These are phyloP conservation scores for Emmonsiellopsis sp. DNA, from an alignment of 2,329 filamentous ascomycete species.

Conservation along the genomic window DNA sequence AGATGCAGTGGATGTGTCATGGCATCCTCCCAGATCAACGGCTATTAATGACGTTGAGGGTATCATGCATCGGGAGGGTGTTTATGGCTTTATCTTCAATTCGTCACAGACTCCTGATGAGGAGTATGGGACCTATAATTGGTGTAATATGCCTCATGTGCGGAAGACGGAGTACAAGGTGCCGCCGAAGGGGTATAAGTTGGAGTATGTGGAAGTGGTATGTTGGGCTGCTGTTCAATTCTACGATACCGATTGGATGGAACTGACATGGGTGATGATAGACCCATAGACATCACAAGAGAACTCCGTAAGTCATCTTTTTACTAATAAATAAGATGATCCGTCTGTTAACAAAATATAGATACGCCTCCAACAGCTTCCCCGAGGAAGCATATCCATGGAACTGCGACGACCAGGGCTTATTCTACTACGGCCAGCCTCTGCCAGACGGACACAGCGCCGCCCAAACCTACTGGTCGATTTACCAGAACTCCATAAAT, in stretches of 20 bases:
- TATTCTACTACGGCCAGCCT: conserved; percentile 61
- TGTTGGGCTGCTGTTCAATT: too few relatives aligned
- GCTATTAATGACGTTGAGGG: conserved; percentile 53
- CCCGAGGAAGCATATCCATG: conserved; percentile 63
- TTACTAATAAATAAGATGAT: too few relatives aligned
- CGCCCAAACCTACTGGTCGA: conserved; percentile 56
- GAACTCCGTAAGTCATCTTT: conserved; percentile 47
- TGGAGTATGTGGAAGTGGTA: conserved; percentile 69
- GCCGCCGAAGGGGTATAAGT: conserved; percentile 47
- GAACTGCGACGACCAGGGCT: conserved; percentile 61
- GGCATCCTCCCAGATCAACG: conserved; percentile 50
- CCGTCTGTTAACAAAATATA: background rate
- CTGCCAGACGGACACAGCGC: conserved; percentile 32
- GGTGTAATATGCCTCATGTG: conserved; percentile 85
- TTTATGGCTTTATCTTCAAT: conserved; percentile 68
- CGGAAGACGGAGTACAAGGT: conserved; percentile 55
- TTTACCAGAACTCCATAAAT: conserved; percentile 54
- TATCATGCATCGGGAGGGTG: conserved; percentile 51
- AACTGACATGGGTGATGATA: conserved; percentile 18
- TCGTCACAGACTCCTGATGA: conserved; percentile 49
- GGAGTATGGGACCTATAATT: conserved; percentile 62
- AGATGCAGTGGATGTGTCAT: conserved; percentile 36
- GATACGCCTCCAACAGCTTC: conserved; percentile 66
- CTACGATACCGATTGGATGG: conserved; percentile 5
- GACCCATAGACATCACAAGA: conserved; percentile 78